These are phyloP conservation scores for Ogataea haglerorum DNA, from an alignment of 805 yeast species.

Conservation along the genomic window DNA sequence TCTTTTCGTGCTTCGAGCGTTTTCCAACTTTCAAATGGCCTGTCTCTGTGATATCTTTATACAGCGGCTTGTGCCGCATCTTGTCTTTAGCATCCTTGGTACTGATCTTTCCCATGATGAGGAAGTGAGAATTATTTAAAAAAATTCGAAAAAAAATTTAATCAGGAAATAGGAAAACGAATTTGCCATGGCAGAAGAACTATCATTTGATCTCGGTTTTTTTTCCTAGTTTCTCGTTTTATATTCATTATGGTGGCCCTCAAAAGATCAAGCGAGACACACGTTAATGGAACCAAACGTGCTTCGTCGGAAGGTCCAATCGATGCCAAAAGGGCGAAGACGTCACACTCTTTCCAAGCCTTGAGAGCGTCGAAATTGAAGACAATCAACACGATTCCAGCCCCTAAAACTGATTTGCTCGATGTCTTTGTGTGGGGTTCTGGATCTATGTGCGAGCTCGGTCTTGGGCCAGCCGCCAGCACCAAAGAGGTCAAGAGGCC, in stretches of 20 bases:
- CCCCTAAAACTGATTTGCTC: slow-evolving; percentile 42
- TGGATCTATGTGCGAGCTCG: slow-evolving; percentile 96
- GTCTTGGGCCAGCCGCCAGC: slow-evolving; percentile 91
- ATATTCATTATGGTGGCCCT: slow-evolving; percentile 41
- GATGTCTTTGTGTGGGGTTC: slow-evolving; percentile 94
- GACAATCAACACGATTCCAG: slow-evolving; percentile 40
- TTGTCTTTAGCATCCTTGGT: slow-evolving; percentile 49
- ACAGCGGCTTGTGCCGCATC: slow-evolving; percentile 78
- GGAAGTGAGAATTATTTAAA: slow-evolving; percentile 3
- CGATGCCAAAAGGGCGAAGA: slow-evolving; percentile 34
- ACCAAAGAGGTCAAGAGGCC: slow-evolving; percentile 96
- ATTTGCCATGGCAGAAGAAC: slow-evolving; percentile 9
- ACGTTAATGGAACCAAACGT: slow-evolving; percentile 19
- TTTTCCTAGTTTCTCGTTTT: slow-evolving; percentile 1
- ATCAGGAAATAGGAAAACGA: slow-evolving; percentile 10
- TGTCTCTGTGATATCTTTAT: slow-evolving; percentile 71
- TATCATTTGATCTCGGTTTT: slow-evolving; percentile 1
- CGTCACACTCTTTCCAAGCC: slow-evolving; percentile 38
- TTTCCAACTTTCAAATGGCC: slow-evolving; percentile 58
- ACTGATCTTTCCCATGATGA: slow-evolving; percentile 61
- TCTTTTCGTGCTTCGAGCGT: slow-evolving; percentile 23
- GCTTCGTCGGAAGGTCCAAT: slow-evolving; percentile 25
- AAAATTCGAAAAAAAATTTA: slow-evolving; percentile 12
- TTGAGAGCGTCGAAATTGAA: slow-evolving; percentile 50
- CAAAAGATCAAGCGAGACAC: slow-evolving; percentile 23